Conservation (phyloP, 805 yeast species). For the Candida easanensis region DNA sequence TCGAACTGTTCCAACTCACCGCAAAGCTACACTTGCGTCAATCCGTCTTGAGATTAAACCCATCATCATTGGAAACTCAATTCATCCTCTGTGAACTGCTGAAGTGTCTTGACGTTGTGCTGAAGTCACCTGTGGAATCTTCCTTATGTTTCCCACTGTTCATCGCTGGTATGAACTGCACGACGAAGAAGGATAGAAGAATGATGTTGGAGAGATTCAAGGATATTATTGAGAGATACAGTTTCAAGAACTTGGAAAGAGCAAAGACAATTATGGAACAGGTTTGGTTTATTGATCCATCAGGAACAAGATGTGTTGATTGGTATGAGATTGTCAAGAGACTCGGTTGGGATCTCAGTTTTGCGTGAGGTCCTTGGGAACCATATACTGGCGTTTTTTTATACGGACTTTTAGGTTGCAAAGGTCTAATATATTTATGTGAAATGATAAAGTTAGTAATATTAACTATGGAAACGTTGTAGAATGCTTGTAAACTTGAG, state of each 20-base stretch:
- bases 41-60: slow-evolving; percentile 56
- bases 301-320: slow-evolving; percentile 62
- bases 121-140: slow-evolving; percentile 68
- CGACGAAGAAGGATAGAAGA: slow-evolving; percentile 48
- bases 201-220: slow-evolving; percentile 51
- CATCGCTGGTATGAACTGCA: slow-evolving; percentile 70
- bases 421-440: too few species aligned
- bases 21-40: slow-evolving; percentile 67
- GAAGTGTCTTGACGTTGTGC: slow-evolving; percentile 54
- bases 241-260: slow-evolving; percentile 60
- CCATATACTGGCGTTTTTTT: background rate
- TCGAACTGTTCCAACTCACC: slow-evolving; percentile 68
- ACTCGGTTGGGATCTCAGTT: slow-evolving; percentile 76
- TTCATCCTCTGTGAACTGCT: slow-evolving; percentile 51
- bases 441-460: too few species aligned
- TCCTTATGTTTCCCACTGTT: slow-evolving; percentile 75
- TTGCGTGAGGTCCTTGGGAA: slow-evolving; percentile 57
- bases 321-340: slow-evolving; percentile 68
- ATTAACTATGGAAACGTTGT: too few species aligned
- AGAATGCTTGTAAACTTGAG: too few species aligned
- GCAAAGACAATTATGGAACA: slow-evolving; percentile 37
- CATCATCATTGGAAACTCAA: slow-evolving; percentile 63
- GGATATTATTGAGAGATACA: slow-evolving; percentile 57
- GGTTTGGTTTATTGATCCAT: slow-evolving; percentile 40
- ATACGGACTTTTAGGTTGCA: too few species aligned